Percentiles rank a stretch among this genome's conserved stretches.
Conservation (phyloP, 345 rosid species). For the Eucalyptus lansdowneana region DNA sequence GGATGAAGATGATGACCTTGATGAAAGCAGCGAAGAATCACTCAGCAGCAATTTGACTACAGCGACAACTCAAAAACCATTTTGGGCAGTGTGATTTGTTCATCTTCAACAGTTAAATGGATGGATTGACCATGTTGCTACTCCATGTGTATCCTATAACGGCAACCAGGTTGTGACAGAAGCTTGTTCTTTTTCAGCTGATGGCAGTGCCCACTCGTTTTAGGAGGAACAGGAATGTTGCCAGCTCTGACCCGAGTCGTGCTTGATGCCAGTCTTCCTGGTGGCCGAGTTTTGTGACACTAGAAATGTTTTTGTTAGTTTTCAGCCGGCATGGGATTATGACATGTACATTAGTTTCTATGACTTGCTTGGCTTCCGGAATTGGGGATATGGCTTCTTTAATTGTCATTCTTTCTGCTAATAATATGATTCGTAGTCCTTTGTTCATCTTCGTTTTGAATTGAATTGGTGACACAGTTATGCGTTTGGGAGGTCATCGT, state of each 20-base stretch:
- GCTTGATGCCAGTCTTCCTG: neutral
- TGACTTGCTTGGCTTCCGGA: neutral
- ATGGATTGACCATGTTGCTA: neutral
- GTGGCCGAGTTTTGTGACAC: neutral
- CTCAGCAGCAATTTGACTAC: neutral
- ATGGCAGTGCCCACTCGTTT: neutral
- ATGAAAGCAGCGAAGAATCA: conserved; percentile 22
- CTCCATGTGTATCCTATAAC: neutral
- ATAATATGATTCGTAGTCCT: neutral
- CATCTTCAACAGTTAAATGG: neutral
- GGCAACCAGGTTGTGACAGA: neutral
- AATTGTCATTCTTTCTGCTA: neutral
- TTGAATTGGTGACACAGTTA: neutral
- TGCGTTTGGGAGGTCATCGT: neutral
- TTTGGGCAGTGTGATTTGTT: conserved; percentile 44
- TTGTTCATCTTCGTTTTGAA: neutral
- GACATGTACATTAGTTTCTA: neutral
- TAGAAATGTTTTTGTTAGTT: neutral
- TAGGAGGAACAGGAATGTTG: neutral
- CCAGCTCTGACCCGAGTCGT: neutral
- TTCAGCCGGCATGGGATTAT: neutral
- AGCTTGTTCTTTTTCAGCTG: neutral
- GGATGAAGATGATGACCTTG: conserved; percentile 54
- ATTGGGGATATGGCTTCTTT: neutral
- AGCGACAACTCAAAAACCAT: conserved; percentile 29